Base-by-base conservation (phyloP, 352 stramenopile genomes). In the Phytophthora melonis region DNA sequence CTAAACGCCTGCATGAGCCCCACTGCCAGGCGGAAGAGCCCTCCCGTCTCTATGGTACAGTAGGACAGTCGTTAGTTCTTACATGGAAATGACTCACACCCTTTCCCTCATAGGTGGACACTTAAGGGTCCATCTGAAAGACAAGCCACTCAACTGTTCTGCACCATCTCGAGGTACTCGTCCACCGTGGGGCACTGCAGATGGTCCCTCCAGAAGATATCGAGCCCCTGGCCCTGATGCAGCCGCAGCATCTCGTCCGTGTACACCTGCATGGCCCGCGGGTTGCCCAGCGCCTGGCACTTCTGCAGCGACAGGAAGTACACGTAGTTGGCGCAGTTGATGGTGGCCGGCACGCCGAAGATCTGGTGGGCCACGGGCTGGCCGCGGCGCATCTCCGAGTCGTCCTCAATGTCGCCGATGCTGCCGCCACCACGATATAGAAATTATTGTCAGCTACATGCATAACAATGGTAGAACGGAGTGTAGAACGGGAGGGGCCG, bases 391-490 rank as follows among this genome's bases (percentile, higher is more conserved):
- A 99, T 87, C 77, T 99, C 97, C 47, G 93, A 98, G 78, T 98
- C 97, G 81, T 99, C 97, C 81, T 99, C 97, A 81, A 99, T 99
- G 74, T 99, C 97, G 79, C 99, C 97, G 58, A 99, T 97, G 2
- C 86, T 91, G 62, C 36, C n/a, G 4, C 8, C 34, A 53, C 23
- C 61, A 55, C 36, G 30, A 9, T 8, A 43, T 36, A 19, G 39
- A 50, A 41, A 57, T 56, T 62, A 36, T 62, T 62, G 55, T n/a
- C 14, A 19, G 3, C 11, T 16, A 39, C 11, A 25, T 25, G 3
- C 27, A 49, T 18, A 50, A 52, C 36, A 66, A 62, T 63, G 50
- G 55, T 34, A 55, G 18, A 54, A 61, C 5, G 56, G 49, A 55
- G 27, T 32, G 27, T 32, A 32, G 27, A 32, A 32, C 27, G 27